Base-by-base conservation (phyloP, 768 basidiomycete genomes). In the Agrocybe praecox region DNA sequence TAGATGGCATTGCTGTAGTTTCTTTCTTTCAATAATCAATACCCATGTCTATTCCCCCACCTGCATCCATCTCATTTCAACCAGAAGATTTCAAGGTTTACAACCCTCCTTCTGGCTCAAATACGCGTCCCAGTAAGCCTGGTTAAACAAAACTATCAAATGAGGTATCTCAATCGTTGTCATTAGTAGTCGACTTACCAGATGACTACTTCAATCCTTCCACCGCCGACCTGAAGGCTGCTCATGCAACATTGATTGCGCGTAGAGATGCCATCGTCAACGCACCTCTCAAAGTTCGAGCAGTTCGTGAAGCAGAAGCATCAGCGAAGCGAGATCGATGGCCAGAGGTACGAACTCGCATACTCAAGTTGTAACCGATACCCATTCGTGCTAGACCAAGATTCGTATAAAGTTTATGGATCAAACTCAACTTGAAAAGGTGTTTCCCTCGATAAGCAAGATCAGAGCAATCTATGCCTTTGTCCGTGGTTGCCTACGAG, bases 401-500 rank as follows among this genome's bases (percentile, higher is more conserved):
- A 90, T 96, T 62, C 85, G 94, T 18, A 72, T 96, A 61, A 83
- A 82, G 64, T 96, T 96, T 72, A 75, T 85, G 19, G 92, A 96
- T 70, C 82, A 89, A 47, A 91, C 86, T 2, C 87, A 89, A 66
- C 78, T 96, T 14, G 94, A 96, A 73, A 87, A 84, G 62, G 72
- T 73, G 0, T 95, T 96, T 65, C 79, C 85, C 2, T 94, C 94
- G 6, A 82, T 81, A 3, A 84, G 86, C 71, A 94, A 90, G 69
- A 92, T 96, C 49, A 82, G 83, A 49, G 78, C 88, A 2, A 84
- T 96, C 9, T 96, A 96, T 67, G 90, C 89, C 10, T 95, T 95
- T 60, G 92, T 94, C 51, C 82, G 88, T 32, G 73, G 77, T 29
- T 82, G 84, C 19, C 74, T 96, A 32, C 75, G 84, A 43, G 89